A percentile compares a stretch with the other conserved stretches of the same genome.
These are phyloP conservation scores for Auxenochlorella pyrenoidosa DNA, from an alignment of 139 green algal species.

Conservation along the genomic window DNA sequence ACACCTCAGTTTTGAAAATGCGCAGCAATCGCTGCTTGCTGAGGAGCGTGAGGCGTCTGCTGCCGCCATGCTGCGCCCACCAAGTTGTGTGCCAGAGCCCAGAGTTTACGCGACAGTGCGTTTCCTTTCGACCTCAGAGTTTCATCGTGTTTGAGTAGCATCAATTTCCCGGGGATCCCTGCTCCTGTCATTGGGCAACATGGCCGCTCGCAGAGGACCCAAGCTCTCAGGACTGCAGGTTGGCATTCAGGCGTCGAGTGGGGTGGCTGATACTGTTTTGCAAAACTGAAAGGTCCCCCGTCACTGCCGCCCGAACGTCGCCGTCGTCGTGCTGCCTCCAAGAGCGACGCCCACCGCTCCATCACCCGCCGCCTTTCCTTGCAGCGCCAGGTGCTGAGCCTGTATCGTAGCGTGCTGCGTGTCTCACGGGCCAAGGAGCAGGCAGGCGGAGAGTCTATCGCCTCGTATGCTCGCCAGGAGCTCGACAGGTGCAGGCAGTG, in stretches of 20 bases:
- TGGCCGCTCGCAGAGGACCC: too few species aligned
- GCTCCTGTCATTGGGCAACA: too few species aligned
- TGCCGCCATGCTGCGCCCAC: not conserved
- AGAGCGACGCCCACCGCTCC: not conserved
- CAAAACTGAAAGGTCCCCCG: too few species aligned
- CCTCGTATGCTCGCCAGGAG: conserved; percentile 11
- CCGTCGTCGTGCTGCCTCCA: not conserved
- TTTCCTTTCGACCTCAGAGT: too few species aligned
- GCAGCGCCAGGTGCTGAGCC: conserved; percentile 44
- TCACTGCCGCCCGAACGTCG: not conserved
- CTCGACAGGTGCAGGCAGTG: conserved; percentile 31
- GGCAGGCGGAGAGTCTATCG: not conserved
- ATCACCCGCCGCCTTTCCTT: not conserved
- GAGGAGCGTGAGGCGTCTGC: too few species aligned
- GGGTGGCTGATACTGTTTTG: too few species aligned
- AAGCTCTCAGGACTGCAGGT: conserved; percentile 32
- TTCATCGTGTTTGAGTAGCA: too few species aligned
- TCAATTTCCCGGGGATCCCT: too few species aligned
- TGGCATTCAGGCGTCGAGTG: too few species aligned
- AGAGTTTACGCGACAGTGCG: too few species aligned
- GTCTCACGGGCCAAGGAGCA: conserved; percentile 4
- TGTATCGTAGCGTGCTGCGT: conserved; percentile 37
- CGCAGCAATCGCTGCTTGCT: not conserved
- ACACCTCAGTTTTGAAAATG: not conserved
- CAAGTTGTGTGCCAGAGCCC: too few species aligned